Evolutionary conservation across 306 rosid species (phyloP), one percentile per base, ranked within the genome.

Genomic region (Trifolium dubium): DNA sequence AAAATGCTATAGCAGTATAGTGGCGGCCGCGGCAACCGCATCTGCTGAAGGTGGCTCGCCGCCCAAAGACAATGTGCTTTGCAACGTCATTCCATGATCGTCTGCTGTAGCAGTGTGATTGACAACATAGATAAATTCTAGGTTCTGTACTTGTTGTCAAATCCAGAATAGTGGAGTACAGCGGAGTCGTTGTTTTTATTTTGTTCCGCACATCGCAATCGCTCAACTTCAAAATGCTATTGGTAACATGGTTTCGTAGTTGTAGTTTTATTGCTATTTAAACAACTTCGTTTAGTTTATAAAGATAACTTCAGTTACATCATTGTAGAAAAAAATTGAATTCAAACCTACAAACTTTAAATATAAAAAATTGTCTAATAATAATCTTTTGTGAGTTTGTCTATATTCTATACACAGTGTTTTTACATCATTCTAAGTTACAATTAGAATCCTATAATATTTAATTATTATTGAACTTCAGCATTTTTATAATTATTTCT

Each of bases 401-500:
- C 14, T 43, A 5, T 34, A 34, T 4, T 34, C 6, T 5, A 34
- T 34, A 34, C 13, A 43, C 12, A 11, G 4, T 10, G 4, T 23
- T 23, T 23, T 23, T 23, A 23, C 23, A 23, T 23, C 23, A 40
- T 8, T 40, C 0, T 8, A 40, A 10, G 11, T 40, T 40, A 44
- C 15, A 53, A 18, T 7, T 53, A 53, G 60, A 53, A 53, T 18
- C 11, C 31, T 30, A 41, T 34, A 30, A 37, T 39, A 17, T 19
- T 68, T 59, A 19, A 18, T 19, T 8, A 18, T 54, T 54, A 19
- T 54, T 54, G 29, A 51, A 28, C 9, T 12, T 30, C 10, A 4
- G n/a, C 8, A 30, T 59, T 59, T 15, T 69, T 30, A 51, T 34
- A 54, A 59, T 34, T 31, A 8, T 53, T 15, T 80, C 18, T 14